Evolutionary conservation across 148 eudicot genomes (phyloP), one percentile per base, ranked within the genome.

Genomic region (Suaeda aralocaspica): DNA sequence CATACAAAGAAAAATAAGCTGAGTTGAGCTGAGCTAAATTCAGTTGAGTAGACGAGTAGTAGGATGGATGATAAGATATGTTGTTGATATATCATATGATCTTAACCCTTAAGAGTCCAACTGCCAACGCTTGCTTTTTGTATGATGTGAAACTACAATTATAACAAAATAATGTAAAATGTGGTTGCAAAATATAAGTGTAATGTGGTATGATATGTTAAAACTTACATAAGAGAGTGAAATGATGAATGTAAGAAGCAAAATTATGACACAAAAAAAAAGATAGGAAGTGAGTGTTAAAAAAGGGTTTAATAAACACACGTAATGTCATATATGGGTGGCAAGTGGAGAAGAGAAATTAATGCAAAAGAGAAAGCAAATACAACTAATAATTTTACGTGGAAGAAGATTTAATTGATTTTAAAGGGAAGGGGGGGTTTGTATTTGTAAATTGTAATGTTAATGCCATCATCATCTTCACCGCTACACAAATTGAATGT

Each of bases 301-400:
- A 49, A 15, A 19, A 18, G 6, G 39, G 13, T 59, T 36, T 9
- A 61, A 31, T 58, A 26, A 57, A 59, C 71, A 58, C 62, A 77
- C 67, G 72, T 66, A 58, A 68, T 58, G 56, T 50, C 45, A 66
- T 49, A 45, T 46, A 66, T 76, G 58, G 79, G 71, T 75, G 68
- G 73, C 69, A 69, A 69, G 69, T 75, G 78, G 61, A 28, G 18
- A 11, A 1, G 61, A 31, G 36, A 26, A 70, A 50, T 76, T 45
- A 76, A 64, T 76, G 79, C 59, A 33, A 1, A 13, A 22, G 13
- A 44, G 59, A 65, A 45, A 55, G 53, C 21, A 65, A n/a, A n/a
- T n/a, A 50, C 29, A 18, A 18, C 59, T 21, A 12, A 13, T 10
- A 26, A 14, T 0, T 31, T 18, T 58, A 58, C n/a, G n/a, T n/a